Evolutionary conservation across 2,329 filamentous ascomycete species (phyloP).

Genomic region (Tolypocladium sp.): DNA sequence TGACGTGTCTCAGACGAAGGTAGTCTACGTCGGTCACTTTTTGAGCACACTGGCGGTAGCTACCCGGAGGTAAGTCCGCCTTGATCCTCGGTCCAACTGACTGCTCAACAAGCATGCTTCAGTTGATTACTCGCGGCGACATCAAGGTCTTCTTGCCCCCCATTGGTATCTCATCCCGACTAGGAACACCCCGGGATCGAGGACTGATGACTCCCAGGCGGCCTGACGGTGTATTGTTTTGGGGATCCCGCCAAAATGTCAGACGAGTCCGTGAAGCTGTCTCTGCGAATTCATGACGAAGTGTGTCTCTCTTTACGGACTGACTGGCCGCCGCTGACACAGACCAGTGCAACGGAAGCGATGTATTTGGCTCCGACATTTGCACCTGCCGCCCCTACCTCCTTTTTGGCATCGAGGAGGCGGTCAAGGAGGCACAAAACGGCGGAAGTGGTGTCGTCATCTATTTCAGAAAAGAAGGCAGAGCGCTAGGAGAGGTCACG

Average conservation of each 20-base stretch:
- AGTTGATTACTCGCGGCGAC: conserved; percentile 84
- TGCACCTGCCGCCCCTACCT: conserved; percentile 95
- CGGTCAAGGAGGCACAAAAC: conserved; percentile 91
- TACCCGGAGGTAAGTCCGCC: conserved; percentile 63
- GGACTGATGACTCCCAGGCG: conserved; percentile 38
- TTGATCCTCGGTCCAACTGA: not conserved
- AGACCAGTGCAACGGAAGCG: conserved; percentile 76
- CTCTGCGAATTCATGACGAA: conserved; percentile 71
- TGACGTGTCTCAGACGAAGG: conserved; percentile 59
- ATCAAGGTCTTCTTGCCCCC: conserved; percentile 95
- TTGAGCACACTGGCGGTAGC: conserved; percentile 91
- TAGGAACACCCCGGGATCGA: not conserved
- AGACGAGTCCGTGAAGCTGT: conserved; percentile 70
- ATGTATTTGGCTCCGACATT: conserved; percentile 96
- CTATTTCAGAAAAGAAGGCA: conserved; percentile 96
- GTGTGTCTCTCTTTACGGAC: conserved; percentile 20
- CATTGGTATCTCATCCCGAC: conserved; percentile 49
- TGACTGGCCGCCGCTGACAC: conserved; percentile 4
- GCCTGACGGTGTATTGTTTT: conserved; percentile 93
- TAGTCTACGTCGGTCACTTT: conserved; percentile 73
- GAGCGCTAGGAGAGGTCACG: conserved; percentile 89
- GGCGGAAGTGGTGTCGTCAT: conserved; percentile 93
- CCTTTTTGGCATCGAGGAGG: conserved; percentile 94
- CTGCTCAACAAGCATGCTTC: conserved; percentile 11
- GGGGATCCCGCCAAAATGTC: conserved; percentile 92